Conservation (phyloP, 2,329 filamentous ascomycete species). For the Ophiostoma ips region DNA sequence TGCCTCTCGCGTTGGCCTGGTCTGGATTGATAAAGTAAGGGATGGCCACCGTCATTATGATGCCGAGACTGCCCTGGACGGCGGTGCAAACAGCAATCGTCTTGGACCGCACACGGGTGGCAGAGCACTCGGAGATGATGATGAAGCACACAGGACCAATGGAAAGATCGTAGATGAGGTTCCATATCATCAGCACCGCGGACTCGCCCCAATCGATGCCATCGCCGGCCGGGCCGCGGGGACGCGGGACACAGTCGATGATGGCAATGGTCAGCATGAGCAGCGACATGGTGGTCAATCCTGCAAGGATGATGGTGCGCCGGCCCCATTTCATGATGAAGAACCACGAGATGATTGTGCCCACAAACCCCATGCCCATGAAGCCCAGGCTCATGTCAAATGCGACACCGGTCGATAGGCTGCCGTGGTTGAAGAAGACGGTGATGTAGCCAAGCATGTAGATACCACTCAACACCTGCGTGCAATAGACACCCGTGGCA, state of each 20-base stretch:
- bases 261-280: constrained; percentile 34
- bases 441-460: constrained; percentile 52
- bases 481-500: constrained; percentile 46
- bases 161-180: constrained; percentile 37
- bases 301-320: constrained; percentile 34
- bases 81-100: constrained; percentile 31
- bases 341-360: constrained; percentile 40
- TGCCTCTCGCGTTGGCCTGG: constrained; percentile 29
- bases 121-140: constrained; percentile 38
- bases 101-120: constrained; percentile 30
- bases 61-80: constrained; percentile 26
- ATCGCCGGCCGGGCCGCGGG: constrained; percentile 19
- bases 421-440: constrained; percentile 45
- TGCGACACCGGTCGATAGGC: constrained; percentile 31
- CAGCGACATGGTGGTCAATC: constrained; percentile 29
- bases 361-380: constrained; percentile 35
- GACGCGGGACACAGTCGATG: constrained; percentile 30
- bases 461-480: constrained; percentile 50
- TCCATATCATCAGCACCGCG: constrained; percentile 35
- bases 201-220: constrained; percentile 32
- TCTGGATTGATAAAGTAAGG: constrained; percentile 31
- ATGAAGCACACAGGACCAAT: constrained; percentile 37
- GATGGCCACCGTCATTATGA: constrained; percentile 29
- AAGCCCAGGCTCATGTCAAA: constrained; percentile 43
- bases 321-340: constrained; percentile 36